Evolutionary conservation across 2,329 filamentous ascomycete species (phyloP).

Genomic region (Graphiopsis chlorocephala): DNA sequence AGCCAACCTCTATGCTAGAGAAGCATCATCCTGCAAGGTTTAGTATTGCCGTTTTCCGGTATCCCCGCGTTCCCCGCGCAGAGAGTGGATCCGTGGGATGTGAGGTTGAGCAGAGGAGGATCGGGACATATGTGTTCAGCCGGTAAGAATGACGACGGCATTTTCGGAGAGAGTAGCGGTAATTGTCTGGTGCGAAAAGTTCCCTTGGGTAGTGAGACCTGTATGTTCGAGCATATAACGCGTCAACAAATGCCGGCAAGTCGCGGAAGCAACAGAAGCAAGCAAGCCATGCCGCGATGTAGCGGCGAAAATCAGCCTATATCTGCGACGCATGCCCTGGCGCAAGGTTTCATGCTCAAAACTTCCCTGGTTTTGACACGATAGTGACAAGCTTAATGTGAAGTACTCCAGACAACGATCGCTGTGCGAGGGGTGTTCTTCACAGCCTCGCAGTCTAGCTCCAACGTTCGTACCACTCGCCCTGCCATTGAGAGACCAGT

Average conservation of each 20-base stretch:
- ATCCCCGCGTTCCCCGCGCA: slow-evolving; percentile 8
- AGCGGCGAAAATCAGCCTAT: not conserved
- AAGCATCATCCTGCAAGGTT: not conserved
- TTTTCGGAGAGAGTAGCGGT: not conserved
- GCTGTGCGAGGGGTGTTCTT: not conserved
- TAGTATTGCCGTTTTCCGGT: slow-evolving; percentile 11
- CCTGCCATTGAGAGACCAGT: too few species aligned
- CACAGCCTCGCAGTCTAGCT: too few species aligned
- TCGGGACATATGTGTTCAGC: not conserved
- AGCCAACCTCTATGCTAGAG: not conserved
- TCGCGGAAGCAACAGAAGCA: not conserved
- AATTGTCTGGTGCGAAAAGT: not conserved
- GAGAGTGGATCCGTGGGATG: not conserved
- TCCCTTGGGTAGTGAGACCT: too few species aligned
- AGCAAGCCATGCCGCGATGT: not conserved
- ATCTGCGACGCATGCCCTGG: not conserved
- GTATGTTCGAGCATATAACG: not conserved
- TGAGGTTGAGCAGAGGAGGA: not conserved
- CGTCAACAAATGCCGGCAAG: not conserved
- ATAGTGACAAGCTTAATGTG: not conserved
- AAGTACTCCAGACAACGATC: not conserved
- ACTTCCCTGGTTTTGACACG: not conserved
- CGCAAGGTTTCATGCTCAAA: not conserved
- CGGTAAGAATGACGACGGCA: not conserved
- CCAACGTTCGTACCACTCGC: too few species aligned